Conservation (phyloP, 306 rosid species). For the Begonia loranthoides region DNA sequence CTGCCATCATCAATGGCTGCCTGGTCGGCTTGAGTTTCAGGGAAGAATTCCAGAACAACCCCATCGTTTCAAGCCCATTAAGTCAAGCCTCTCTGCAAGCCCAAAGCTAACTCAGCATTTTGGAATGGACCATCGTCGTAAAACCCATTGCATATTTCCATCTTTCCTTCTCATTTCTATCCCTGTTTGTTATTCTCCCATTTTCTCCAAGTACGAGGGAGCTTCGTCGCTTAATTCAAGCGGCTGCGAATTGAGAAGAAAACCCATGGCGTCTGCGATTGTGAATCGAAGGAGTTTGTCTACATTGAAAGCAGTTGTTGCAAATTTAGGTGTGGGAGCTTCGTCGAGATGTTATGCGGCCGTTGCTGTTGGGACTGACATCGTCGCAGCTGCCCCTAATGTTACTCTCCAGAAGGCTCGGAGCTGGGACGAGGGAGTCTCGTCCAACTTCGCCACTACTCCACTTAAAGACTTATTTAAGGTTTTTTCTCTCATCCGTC, state of each 20-base stretch:
- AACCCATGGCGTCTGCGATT: constrained; percentile 42
- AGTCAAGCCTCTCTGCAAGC: too few species aligned
- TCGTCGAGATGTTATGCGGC: constrained; percentile 38
- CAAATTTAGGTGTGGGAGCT: constrained; percentile 16
- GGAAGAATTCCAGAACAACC: too few species aligned
- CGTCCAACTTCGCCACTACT: constrained; percentile 74
- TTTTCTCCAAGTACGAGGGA: too few species aligned
- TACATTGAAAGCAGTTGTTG: constrained; percentile 22
- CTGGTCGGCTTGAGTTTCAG: too few species aligned
- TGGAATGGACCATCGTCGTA: too few species aligned
- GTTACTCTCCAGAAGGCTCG: constrained; percentile 93
- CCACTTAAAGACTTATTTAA: constrained; percentile 73
- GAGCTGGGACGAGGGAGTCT: constrained; percentile 80
- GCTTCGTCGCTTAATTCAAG: too few species aligned
- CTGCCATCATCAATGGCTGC: too few species aligned
- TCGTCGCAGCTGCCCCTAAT: constrained; percentile 54
- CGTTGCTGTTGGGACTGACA: constrained; percentile 53
- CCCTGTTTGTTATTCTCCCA: too few species aligned
- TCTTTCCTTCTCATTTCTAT: too few species aligned
- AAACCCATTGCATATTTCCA: too few species aligned
- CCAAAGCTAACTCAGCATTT: too few species aligned
- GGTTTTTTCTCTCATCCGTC: constrained; percentile 20
- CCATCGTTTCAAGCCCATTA: too few species aligned
- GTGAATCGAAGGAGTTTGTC: constrained; percentile 36
- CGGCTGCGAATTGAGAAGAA: constrained; percentile 9